Percentiles rank a stretch among this genome's conserved stretches.
phyloP scores from a whole-genome alignment of 768 basidiomycete species.

The Crassisporium funariophilum region DNA sequence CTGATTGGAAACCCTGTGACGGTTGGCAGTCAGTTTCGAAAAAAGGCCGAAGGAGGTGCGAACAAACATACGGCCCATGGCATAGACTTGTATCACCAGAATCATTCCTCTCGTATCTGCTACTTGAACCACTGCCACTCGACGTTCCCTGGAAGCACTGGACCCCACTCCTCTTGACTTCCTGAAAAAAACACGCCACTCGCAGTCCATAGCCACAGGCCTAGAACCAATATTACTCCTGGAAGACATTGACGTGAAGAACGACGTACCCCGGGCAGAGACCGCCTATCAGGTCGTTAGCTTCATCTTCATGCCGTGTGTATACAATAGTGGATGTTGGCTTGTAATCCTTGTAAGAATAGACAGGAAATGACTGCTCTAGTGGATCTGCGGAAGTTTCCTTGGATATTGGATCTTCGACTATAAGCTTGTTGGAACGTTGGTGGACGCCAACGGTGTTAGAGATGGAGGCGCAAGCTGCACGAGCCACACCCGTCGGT shows the following conservation, averaged over 20 bases:
- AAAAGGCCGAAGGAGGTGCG: not conserved
- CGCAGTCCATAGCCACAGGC: not conserved
- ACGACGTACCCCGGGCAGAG: conserved; percentile 10
- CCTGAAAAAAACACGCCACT: not conserved
- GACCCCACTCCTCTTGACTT: conserved; percentile 1
- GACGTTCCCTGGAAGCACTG: conserved; percentile 15
- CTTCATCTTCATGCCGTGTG: conserved; percentile 30
- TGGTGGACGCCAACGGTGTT: too few species aligned
- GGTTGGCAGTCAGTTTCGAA: too few species aligned
- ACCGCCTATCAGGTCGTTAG: conserved; percentile 29
- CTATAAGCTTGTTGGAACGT: too few species aligned
- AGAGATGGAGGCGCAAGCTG: too few species aligned
- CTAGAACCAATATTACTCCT: not conserved
- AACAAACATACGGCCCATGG: conserved; percentile 29
- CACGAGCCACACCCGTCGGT: too few species aligned
- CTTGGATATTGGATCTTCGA: not conserved
- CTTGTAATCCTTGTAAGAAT: conserved; percentile 32
- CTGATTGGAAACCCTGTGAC: not conserved
- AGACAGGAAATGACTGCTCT: conserved; percentile 16
- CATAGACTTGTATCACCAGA: conserved; percentile 31
- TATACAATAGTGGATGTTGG: conserved; percentile 28
- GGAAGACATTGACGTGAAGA: not conserved
- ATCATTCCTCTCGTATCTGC: conserved; percentile 32
- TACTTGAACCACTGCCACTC: conserved; percentile 34
- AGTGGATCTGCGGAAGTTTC: too few species aligned